Conservation (phyloP, 306 rosid genomes). For the Sicyos edulis region DNA sequence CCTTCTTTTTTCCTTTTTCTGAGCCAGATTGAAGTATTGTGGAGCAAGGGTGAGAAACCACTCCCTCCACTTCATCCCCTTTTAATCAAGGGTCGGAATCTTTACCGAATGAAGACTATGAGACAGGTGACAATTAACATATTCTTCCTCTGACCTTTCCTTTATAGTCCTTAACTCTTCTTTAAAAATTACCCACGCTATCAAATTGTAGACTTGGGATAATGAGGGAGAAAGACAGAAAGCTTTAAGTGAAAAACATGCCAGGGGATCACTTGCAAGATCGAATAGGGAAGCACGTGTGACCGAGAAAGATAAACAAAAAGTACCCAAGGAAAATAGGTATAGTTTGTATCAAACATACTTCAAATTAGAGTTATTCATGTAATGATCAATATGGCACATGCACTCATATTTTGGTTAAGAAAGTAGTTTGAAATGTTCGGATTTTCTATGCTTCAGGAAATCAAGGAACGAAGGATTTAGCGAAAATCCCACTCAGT, state of each 20-base stretch:
- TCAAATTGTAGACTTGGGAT: conserved; percentile 58
- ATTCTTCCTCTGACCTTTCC: background rate
- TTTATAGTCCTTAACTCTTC: conserved; percentile 7
- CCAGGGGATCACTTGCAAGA: conserved; percentile 68
- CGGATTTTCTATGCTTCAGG: conserved; percentile 37
- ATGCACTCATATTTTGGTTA: background rate
- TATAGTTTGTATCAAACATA: conserved; percentile 14
- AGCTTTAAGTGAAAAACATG: conserved; percentile 68
- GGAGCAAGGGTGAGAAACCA: conserved; percentile 92
- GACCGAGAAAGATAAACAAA: conserved; percentile 48
- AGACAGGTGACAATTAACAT: conserved; percentile 44
- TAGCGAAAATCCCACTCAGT: conserved; percentile 20
- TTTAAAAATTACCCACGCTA: conserved; percentile 9
- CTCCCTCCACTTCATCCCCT: conserved; percentile 77
- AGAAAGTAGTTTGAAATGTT: conserved; percentile 6
- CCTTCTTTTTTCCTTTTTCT: conserved; percentile 19
- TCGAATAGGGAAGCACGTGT: conserved; percentile 58
- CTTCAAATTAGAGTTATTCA: background rate
- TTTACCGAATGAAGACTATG: conserved; percentile 70
- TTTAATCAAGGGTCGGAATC: conserved; percentile 84
- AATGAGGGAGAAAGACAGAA: conserved; percentile 60
- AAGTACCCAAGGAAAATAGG: conserved; percentile 40
- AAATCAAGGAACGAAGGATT: conserved; percentile 37
- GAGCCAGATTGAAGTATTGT: conserved; percentile 78
- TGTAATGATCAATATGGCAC: conserved; percentile 10